Conservation (phyloP, 441 rosid genomes). For the Manihot esculenta region DNA sequence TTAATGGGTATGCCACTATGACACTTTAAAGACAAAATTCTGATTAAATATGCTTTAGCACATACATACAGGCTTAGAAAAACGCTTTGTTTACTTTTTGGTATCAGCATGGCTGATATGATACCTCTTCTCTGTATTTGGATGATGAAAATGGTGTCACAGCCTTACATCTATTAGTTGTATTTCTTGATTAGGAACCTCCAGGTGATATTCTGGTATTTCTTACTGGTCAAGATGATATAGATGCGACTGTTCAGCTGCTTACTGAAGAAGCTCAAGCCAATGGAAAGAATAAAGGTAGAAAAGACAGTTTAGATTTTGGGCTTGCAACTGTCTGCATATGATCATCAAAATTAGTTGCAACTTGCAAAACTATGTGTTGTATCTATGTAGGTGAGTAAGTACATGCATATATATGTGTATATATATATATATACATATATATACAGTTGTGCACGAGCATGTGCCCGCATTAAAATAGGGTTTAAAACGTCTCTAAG, state of each 20-base stretch:
- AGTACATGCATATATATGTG: neutral
- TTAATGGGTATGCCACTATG: neutral
- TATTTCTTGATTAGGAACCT: slow-evolving; percentile 63
- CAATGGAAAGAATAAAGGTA: slow-evolving; percentile 60
- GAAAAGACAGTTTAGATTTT: slow-evolving; percentile 11
- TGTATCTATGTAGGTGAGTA: neutral
- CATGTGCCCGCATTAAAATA: no score
- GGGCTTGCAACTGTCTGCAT: slow-evolving; percentile 13
- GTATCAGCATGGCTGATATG: neutral
- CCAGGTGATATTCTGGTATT: slow-evolving; percentile 88
- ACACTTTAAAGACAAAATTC: neutral
- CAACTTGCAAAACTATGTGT: neutral
- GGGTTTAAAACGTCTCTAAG: neutral
- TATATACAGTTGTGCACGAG: neutral
- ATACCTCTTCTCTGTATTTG: neutral
- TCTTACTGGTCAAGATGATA: slow-evolving; percentile 98
- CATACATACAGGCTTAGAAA: neutral
- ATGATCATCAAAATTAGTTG: neutral
- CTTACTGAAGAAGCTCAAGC: slow-evolving; percentile 73
- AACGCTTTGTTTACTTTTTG: neutral
- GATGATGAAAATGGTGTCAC: neutral
- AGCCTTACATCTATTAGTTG: neutral
- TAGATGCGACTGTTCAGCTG: slow-evolving; percentile 66
- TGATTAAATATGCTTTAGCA: neutral
- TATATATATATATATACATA: neutral